Percentiles rank a stretch among this genome's conserved stretches.
Conservation (phyloP, 352 stramenopile genomes). For the Phytophthora quininea region DNA sequence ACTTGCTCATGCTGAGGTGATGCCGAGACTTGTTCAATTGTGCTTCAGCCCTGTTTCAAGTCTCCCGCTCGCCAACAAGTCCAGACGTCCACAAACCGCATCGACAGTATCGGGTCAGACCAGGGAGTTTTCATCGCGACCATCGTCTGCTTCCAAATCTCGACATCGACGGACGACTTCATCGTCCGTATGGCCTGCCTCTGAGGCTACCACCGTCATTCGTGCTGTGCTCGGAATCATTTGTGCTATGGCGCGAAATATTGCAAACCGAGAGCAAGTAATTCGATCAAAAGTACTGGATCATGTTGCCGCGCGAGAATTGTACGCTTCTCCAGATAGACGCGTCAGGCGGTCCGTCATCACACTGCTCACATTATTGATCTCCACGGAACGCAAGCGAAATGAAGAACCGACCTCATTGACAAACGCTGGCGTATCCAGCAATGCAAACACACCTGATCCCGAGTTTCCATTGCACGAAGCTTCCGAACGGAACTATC, state of each 20-base stretch:
- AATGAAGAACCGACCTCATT: slow-evolving; percentile 1
- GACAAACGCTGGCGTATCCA: background rate
- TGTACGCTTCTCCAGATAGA: slow-evolving; percentile 72
- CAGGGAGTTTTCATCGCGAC: slow-evolving; percentile 3
- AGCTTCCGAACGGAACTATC: slow-evolving; percentile 49
- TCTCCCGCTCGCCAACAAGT: slow-evolving; percentile 1
- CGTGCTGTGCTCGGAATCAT: slow-evolving; percentile 60
- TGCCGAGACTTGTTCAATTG: slow-evolving; percentile 57
- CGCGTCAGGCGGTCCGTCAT: slow-evolving; percentile 63
- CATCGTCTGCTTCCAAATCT: slow-evolving; percentile 18
- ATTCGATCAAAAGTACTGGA: slow-evolving; percentile 71
- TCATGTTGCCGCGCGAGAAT: slow-evolving; percentile 49
- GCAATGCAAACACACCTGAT: background rate
- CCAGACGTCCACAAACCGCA: slow-evolving; percentile 26
- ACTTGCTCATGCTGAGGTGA: slow-evolving; percentile 49
- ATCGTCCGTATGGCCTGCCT: slow-evolving; percentile 22
- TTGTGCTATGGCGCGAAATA: slow-evolving; percentile 66
- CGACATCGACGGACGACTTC: slow-evolving; percentile 10
- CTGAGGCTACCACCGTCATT: slow-evolving; percentile 28
- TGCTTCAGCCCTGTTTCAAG: slow-evolving; percentile 39
- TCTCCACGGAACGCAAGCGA: slow-evolving; percentile 61
- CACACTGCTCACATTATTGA: slow-evolving; percentile 60
- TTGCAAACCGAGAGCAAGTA: slow-evolving; percentile 57
- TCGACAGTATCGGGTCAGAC: slow-evolving; percentile 5
- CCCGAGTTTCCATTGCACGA: background rate